phyloP scores from a whole-genome alignment of 352 stramenopile species.

The Phytophthora pseudosyringae region DNA sequence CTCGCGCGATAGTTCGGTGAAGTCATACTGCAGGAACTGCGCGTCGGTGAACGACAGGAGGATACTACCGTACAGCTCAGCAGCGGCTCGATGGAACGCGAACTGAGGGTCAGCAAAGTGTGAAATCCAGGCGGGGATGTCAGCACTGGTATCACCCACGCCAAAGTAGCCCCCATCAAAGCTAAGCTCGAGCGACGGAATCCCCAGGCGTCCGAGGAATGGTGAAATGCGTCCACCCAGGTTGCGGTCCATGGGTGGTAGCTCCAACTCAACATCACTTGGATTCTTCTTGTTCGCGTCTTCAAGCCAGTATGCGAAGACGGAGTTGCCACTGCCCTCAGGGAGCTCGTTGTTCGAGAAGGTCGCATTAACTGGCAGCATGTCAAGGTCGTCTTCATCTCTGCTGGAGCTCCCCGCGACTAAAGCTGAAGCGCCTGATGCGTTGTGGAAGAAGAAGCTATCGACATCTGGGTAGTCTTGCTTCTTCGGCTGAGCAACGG shows the following conservation, averaged over 20 bases:
- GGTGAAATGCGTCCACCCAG: constrained; percentile 66
- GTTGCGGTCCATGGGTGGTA: constrained; percentile 55
- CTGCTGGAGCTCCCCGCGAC: constrained; percentile 27
- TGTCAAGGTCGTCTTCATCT: constrained; percentile 42
- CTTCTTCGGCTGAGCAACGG: constrained; percentile 70
- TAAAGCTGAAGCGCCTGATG: constrained; percentile 11
- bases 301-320: constrained; percentile 78
- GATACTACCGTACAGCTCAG: constrained; percentile 83
- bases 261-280: constrained; percentile 38
- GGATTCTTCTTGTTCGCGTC: constrained; percentile 45
- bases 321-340: constrained; percentile 56
- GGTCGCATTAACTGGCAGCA: constrained; percentile 72
- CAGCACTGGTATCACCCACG: constrained; percentile 59
- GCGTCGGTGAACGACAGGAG: constrained; percentile 79
- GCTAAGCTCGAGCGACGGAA: constrained; percentile 75
- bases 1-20: constrained; percentile 77
- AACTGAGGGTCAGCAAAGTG: constrained; percentile 78
- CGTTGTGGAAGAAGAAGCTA: constrained; percentile 56
- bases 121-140: constrained; percentile 81
- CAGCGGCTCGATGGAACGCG: constrained; percentile 73
- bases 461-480: constrained; percentile 45
- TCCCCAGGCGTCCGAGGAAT: constrained; percentile 73
- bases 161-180: constrained; percentile 78
- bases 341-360: constrained; percentile 70
- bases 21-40: constrained; percentile 89